Base-by-base conservation (phyloP, 2,329 filamentous ascomycete genomes). In the Stagonosporopsis rhizophila region DNA sequence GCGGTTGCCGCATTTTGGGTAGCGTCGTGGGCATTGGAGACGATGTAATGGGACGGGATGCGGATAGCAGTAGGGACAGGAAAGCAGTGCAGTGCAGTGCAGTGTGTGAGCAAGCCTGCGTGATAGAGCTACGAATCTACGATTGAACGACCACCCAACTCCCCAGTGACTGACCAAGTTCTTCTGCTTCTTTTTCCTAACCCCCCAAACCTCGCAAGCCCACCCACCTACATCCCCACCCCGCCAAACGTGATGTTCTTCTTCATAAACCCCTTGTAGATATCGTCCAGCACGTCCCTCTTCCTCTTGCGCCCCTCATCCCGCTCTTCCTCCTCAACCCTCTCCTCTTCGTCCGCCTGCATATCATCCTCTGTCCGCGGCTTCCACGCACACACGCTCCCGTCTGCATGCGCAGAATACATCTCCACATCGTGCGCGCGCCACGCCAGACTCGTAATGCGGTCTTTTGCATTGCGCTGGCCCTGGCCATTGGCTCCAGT, bases 371-470 rank as follows among this genome's bases (percentile, higher is more conserved):
- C 83, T 72, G 62, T 85, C 76, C 80, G 79, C 2, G 91, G 89
- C 64, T 83, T 82, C 92, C 94, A 97, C 4, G 85, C 85, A 40
- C 89, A 84, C 54, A 98, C 94, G 48, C 88, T 89, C 0, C 94
- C 94, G 71, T 97, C 92, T 3, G 88, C 82, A 68, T 96, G 92
- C 2, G 87, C 89, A 49, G 91, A 95, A 76, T 92, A 96, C 54
- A 97, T 83, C 62, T 89, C 87, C 1, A 88, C 87, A 52, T 83
- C 76, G 28, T 91, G 90, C 1, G 85, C 83, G 32, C 86, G 80
- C 92, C 92, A 97, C 0, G 85, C 88, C 22, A 97, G 81, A 49
- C 84, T 85, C 14, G 90, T 92, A 42, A 95, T 88, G 27, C 89
- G 63, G 30, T 74, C 71, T 48, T 66, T 72, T 9, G 42, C 23